Base-by-base conservation (phyloP, 768 basidiomycete species). In the Termitomyces sp. region DNA sequence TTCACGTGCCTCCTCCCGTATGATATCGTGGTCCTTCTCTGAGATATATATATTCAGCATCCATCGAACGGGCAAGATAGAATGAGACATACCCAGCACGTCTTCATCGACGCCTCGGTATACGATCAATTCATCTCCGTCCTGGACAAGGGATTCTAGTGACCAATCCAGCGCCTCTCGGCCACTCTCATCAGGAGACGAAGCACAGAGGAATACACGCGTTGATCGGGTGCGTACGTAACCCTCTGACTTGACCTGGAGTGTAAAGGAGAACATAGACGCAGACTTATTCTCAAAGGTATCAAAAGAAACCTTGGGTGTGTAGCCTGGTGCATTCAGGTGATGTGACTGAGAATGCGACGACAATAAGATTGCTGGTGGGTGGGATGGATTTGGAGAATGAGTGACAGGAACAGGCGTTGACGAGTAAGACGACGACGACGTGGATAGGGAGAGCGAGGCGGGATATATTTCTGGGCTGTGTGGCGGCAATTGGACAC, bases 51-150 rank as follows among this genome's bases (percentile, higher is more conserved):
- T 28, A 28, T 34, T 41, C 51, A 52, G 26, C 24, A 41, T 35
- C n/a, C n/a, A 28, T 28, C 3, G 21, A 14, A 24, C 46, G 21
- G 5, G 34, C 22, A 41, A 43, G 60, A 34, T 26, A 5, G 47
- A 41, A 7, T 11, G 46, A 41, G 30, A 65, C 82, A 34, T 58
- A 92, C 91, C 87, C 26, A 92, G 71, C 34, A 87, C 89, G 35
- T 93, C 94, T 58, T 89, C 82, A 58, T 96, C 93, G 14, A 96
- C 82, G 0, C 96, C 96, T 37, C 96, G 76, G 55, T 91, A 90
- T 9, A 98, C 88, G 54, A 99, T 85, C 21, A 98, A 73, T 70
- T 98, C 96, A 66, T 98, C 96, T 1, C 91, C 90, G 54, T 91
- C 88, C 68, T 90, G 87, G 8, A 87, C 83, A 11, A 99, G 77